These are phyloP conservation scores for Aspergillus aculeatus DNA, from an alignment of 2,329 filamentous ascomycete genomes.

Conservation along the genomic window DNA sequence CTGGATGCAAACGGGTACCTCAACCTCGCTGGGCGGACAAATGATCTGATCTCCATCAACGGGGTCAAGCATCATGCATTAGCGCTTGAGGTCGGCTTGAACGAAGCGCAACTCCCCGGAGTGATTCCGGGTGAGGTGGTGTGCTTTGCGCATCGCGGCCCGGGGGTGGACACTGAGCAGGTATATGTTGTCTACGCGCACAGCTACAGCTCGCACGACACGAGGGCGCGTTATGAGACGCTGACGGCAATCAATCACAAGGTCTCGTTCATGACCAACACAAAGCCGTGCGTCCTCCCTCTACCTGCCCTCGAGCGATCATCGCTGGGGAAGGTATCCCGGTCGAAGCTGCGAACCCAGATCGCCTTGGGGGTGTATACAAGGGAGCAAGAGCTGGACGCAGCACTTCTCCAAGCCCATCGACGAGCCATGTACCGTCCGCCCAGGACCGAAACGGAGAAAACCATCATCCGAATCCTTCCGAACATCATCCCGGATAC, in stretches of 20 bases:
- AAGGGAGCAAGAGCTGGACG: constrained; percentile 23
- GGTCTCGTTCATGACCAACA: constrained; percentile 4
- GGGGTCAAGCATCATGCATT: constrained; percentile 46
- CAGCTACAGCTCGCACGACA: constrained; percentile 9
- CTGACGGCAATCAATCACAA: constrained; percentile 1
- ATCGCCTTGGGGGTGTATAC: constrained; percentile 48
- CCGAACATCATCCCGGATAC: background rate
- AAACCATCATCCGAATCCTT: background rate
- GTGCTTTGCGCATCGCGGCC: constrained; percentile 40
- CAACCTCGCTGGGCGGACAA: constrained; percentile 21
- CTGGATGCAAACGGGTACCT: constrained; percentile 16
- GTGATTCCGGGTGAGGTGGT: constrained; percentile 32
- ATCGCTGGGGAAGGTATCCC: constrained; percentile 15
- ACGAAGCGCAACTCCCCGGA: constrained; percentile 20
- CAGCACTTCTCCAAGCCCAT: background rate
- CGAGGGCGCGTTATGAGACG: background rate
- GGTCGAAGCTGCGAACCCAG: constrained; percentile 17
- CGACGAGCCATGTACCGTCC: background rate
- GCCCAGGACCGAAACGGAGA: background rate
- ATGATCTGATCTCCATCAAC: constrained; percentile 50
- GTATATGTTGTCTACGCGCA: constrained; percentile 43
- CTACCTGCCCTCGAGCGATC: constrained; percentile 9
- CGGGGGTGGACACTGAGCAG: constrained; percentile 34
- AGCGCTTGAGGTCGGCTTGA: constrained; percentile 31
- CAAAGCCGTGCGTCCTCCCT: constrained; percentile 10